Percentiles rank a stretch among this genome's conserved stretches.
Conservation (phyloP, 345 rosid genomes). For the Melaleuca quinquenervia region DNA sequence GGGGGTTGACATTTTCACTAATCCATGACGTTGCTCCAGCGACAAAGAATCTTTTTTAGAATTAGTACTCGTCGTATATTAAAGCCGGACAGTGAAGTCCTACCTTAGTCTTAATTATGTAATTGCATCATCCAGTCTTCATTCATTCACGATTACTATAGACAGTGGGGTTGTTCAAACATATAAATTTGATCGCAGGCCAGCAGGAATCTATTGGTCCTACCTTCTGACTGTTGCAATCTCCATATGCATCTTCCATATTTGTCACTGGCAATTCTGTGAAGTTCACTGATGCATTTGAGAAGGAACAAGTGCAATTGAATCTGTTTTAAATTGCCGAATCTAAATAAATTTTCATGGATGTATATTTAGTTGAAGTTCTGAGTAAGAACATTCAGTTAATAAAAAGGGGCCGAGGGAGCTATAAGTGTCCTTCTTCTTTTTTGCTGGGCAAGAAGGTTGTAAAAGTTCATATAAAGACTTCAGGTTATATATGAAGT, state of each 20-base stretch:
- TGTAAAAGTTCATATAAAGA: background rate
- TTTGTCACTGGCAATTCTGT: background rate
- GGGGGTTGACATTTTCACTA: slow-evolving; percentile 19
- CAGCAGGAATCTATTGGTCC: background rate
- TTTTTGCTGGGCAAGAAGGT: background rate
- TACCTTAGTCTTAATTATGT: background rate
- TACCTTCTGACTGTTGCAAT: background rate
- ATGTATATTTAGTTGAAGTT: background rate
- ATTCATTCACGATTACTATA: background rate
- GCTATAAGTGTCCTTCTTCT: background rate
- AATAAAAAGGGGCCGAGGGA: background rate
- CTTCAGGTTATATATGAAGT: background rate
- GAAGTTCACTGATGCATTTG: background rate
- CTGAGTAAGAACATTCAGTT: background rate
- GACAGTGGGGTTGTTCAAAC: background rate
- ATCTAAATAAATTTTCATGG: background rate
- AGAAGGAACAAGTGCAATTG: background rate
- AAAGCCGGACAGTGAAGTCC: background rate
- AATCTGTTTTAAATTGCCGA: background rate
- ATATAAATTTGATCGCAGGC: background rate
- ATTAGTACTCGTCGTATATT: background rate
- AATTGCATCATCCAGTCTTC: background rate
- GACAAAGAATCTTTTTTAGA: slow-evolving; percentile 13
- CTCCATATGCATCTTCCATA: too few species aligned
- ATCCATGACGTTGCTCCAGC: background rate